Percentiles rank a stretch among this genome's conserved stretches.
These are phyloP conservation scores for Schrenkiella parvula DNA, from an alignment of 345 rosid species.

Conservation along the genomic window DNA sequence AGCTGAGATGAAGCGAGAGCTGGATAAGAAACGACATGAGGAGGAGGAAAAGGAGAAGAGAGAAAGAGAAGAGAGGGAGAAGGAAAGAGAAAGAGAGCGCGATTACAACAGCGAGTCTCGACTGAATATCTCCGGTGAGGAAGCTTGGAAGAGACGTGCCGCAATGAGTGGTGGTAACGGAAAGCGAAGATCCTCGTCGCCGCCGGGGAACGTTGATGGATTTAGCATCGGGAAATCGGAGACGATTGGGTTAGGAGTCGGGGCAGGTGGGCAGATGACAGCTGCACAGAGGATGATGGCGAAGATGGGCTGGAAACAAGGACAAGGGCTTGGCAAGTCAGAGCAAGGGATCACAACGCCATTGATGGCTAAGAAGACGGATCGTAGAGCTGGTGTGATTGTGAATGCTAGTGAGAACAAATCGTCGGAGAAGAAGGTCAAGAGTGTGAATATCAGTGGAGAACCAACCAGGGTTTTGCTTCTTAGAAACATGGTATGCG, in stretches of 20 bases:
- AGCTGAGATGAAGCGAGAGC: conserved; percentile 74
- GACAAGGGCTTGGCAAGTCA: conserved; percentile 92
- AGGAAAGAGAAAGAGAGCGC: conserved; percentile 36
- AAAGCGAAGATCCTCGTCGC: conserved; percentile 66
- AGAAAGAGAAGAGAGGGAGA: conserved; percentile 49
- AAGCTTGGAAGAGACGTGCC: conserved; percentile 94
- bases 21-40: conserved; percentile 75
- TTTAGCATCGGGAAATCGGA: conserved; percentile 83
- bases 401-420: conserved; percentile 85
- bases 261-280: conserved; percentile 99
- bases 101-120: conserved; percentile 25
- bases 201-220: conserved; percentile 58
- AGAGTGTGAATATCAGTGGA: conserved; percentile 79
- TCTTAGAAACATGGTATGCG: conserved; percentile 84
- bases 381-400: conserved; percentile 96
- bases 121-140: conserved; percentile 83
- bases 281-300: conserved; percentile 99
- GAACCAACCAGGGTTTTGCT: conserved; percentile 82
- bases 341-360: conserved; percentile 99
- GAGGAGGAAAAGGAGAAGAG: conserved; percentile 73
- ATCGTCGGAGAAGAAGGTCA: conserved; percentile 76
- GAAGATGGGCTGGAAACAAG: conserved; percentile 99
- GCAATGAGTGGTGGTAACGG: conserved; percentile 77
- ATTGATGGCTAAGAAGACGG: conserved; percentile 96
- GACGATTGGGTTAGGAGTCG: conserved; percentile 84